Percentiles rank a stretch among this genome's conserved stretches.
phyloP scores from a whole-genome alignment of 192 early-diverging fungal species.

The Chytriomyces confervae region DNA sequence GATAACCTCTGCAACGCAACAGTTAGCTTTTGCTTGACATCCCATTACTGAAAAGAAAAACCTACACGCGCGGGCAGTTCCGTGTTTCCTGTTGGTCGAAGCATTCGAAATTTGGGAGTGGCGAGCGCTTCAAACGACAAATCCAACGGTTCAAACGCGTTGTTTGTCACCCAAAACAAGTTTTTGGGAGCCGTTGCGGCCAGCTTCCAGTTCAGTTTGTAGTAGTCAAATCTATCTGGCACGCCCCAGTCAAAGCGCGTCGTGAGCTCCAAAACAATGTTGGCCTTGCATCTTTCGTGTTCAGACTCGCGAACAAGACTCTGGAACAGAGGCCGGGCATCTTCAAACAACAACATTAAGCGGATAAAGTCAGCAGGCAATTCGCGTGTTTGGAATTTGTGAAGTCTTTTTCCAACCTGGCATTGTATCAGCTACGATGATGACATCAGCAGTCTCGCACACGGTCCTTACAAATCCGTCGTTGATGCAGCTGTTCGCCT shows the following conservation, averaged over 20 bases:
- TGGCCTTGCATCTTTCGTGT: constrained; percentile 14
- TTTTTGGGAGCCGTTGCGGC: constrained; percentile 9
- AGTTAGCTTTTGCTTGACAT: background rate
- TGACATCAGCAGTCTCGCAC: constrained; percentile 27
- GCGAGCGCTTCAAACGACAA: constrained; percentile 20
- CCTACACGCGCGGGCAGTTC: constrained; percentile 10
- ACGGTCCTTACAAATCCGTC: constrained; percentile 21
- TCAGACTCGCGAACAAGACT: constrained; percentile 8
- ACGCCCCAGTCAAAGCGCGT: constrained; percentile 35
- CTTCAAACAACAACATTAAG: constrained; percentile 5
- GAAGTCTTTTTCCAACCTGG: constrained; percentile 11
- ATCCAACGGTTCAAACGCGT: constrained; percentile 31
- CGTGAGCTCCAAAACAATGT: constrained; percentile 26
- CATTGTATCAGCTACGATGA: constrained; percentile 38
- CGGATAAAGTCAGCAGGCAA: background rate
- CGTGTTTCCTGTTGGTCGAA: constrained; percentile 7
- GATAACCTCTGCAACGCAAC: constrained; percentile 1
- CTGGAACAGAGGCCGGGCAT: constrained; percentile 29
- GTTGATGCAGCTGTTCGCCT: constrained; percentile 27
- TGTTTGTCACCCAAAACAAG: constrained; percentile 33
- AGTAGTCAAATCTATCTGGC: constrained; percentile 23
- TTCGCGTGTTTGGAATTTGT: background rate
- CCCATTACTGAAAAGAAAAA: constrained; percentile 7
- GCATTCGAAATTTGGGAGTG: constrained; percentile 20
- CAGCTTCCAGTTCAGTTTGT: constrained; percentile 27